Conservation (phyloP, 1,284 basidiomycete species). For the Meira nashicola region DNA sequence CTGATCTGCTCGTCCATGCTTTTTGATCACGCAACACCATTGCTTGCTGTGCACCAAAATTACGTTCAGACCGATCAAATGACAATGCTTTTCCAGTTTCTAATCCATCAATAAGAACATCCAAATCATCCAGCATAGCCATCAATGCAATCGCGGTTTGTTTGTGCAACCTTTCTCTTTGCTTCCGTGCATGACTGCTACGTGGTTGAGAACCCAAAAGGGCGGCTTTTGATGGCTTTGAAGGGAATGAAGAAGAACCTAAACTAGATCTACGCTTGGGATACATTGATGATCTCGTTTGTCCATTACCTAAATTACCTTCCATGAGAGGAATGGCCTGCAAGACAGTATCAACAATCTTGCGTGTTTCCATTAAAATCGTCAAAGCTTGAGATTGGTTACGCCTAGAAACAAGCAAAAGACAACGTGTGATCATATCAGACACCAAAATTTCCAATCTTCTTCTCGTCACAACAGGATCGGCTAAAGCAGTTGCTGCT, state of each 20-base stretch:
- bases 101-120: constrained; percentile 36
- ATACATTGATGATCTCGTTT: constrained; percentile 17
- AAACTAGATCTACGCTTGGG: not conserved
- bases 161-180: constrained; percentile 31
- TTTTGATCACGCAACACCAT: constrained; percentile 46
- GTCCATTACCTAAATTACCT: constrained; percentile 15
- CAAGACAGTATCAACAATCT: constrained; percentile 46
- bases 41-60: constrained; percentile 46
- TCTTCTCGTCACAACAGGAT: constrained; percentile 40
- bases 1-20: constrained; percentile 40
- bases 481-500: constrained; percentile 33
- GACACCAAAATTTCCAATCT: constrained; percentile 42
- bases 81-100: constrained; percentile 26
- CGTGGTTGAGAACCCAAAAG: not conserved
- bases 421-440: constrained; percentile 46
- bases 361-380: constrained; percentile 39
- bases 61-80: constrained; percentile 40
- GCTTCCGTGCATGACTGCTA: constrained; percentile 11
- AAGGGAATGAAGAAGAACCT: not conserved
- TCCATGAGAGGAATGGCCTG: constrained; percentile 21
- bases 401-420: constrained; percentile 40
- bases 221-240: not conserved
- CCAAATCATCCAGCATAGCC: constrained; percentile 44
- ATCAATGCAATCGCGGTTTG: constrained; percentile 35
- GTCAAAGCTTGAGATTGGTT: constrained; percentile 40